Base-by-base conservation (phyloP, 345 rosid genomes). In the Ailanthus altissimus region DNA sequence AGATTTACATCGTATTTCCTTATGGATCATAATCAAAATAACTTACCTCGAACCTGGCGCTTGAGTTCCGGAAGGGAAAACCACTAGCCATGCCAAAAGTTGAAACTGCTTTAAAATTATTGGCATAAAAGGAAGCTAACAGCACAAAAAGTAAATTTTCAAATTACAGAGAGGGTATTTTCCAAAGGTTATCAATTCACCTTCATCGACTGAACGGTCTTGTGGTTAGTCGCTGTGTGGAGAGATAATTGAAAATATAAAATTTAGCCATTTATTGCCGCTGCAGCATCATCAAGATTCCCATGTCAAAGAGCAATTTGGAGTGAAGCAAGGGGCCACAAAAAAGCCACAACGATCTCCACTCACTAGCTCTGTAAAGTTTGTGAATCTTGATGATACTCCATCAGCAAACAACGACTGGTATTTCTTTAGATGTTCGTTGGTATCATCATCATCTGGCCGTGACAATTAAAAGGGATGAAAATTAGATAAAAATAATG, bases 211-310 rank as follows among this genome's bases (percentile, higher is more conserved):
- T 46, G 70, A 45, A 40, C 26, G 58, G 72, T 5, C 42, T 42
- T 23, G 76, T 71, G 40, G 58, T 67, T 26, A 32, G 36, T 28
- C 1, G 67, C 61, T 15, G 3, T 32, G 23, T 8, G 46, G 14
- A 38, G 50, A 32, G 49, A 26, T 45, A 53, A 18, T 26, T 76
- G 45, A 53, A 56, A 58, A 64, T 49, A 25, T 6, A 10, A 14
- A 28, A 26, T 54, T 70, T 59, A 93, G 92, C 83, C 90, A 88
- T 82, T 81, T 79, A 91, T 88, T 81, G 96, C 90, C 87, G 92
- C 94, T 93, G 96, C 96, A 93, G 94, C 96, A 91, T 93, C 97
- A 93, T 93, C 97, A 93, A 88, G 97, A 93, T 93, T 93, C 97
- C 76, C 94, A 92, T 40, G 71, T 75, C 74, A 70, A 63, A 74